Evolutionary conservation across 805 yeast species (phyloP).

Genomic region (Metschnikowia baotianmanensis): DNA sequence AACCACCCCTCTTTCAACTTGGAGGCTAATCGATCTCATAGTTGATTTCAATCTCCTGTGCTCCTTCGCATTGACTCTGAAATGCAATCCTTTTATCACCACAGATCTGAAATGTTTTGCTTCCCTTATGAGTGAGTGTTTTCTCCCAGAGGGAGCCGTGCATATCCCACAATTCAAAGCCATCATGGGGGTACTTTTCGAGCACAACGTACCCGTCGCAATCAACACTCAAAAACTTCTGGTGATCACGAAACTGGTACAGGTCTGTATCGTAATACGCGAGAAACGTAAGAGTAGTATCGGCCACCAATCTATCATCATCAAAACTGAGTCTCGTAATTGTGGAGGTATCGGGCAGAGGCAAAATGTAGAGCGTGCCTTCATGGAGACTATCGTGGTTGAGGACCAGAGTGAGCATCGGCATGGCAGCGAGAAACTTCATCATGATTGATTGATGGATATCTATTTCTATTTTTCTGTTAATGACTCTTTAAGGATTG

Average conservation of each 20-base stretch:
- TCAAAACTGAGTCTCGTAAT: no score
- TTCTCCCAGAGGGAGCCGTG: background rate
- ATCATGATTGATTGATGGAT: no score
- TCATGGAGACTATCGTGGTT: no score
- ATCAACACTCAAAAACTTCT: background rate
- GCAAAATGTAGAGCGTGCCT: no score
- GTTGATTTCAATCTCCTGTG: background rate
- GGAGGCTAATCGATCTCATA: conserved; percentile 3
- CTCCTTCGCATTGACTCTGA: background rate
- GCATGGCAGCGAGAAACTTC: no score
- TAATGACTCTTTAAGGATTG: no score
- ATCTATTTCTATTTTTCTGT: no score
- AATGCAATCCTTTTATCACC: background rate
- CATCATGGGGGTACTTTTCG: background rate
- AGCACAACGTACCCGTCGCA: background rate
- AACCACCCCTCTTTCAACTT: background rate
- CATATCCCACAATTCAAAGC: background rate
- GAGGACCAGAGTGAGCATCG: no score
- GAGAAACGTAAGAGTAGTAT: background rate
- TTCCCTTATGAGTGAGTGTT: background rate
- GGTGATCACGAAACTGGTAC: background rate
- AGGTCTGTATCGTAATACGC: background rate
- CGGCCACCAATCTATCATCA: background rate
- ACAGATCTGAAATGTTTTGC: conserved; percentile 1
- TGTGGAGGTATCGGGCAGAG: no score